A percentile compares a stretch with the other conserved stretches of the same genome.
These are phyloP conservation scores for Xylariaceae sp. DNA, from an alignment of 2,329 filamentous ascomycete species.

Conservation along the genomic window DNA sequence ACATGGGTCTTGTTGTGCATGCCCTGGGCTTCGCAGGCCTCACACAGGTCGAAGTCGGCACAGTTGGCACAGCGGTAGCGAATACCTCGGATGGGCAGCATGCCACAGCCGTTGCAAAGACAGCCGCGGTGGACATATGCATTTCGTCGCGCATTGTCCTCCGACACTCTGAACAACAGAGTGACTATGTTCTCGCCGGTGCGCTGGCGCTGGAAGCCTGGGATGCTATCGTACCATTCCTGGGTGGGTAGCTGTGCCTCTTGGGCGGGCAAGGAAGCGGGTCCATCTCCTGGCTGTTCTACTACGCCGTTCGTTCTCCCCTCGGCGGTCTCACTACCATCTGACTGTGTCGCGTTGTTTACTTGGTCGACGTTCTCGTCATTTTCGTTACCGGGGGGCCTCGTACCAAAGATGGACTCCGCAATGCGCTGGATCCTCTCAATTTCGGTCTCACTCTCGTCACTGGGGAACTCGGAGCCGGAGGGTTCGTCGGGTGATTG, in stretches of 20 bases:
- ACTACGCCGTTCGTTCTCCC: too few species aligned
- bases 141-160: slow-evolving; percentile 83
- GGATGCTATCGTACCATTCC: slow-evolving; percentile 48
- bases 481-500: slow-evolving; percentile 32
- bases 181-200: slow-evolving; percentile 76
- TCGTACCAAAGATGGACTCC: too few species aligned
- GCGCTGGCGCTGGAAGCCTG: slow-evolving; percentile 38
- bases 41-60: slow-evolving; percentile 91
- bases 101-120: slow-evolving; percentile 82
- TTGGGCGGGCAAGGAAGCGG: too few species aligned
- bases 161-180: slow-evolving; percentile 84
- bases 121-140: slow-evolving; percentile 91
- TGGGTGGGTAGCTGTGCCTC: slow-evolving; percentile 36
- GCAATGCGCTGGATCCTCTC: too few species aligned
- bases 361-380: slow-evolving; percentile 33
- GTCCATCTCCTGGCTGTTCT: too few species aligned
- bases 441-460: too few species aligned
- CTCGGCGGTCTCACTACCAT: too few species aligned
- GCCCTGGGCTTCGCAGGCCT: slow-evolving; percentile 77
- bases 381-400: too few species aligned
- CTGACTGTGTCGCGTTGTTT: too few species aligned
- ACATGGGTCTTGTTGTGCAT: slow-evolving; percentile 85
- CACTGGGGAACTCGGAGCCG: slow-evolving; percentile 37
- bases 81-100: slow-evolving; percentile 83
- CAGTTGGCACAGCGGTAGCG: slow-evolving; percentile 95